Evolutionary conservation across 2,329 filamentous ascomycete species (phyloP).

Genomic region (Diaporthe sp.): DNA sequence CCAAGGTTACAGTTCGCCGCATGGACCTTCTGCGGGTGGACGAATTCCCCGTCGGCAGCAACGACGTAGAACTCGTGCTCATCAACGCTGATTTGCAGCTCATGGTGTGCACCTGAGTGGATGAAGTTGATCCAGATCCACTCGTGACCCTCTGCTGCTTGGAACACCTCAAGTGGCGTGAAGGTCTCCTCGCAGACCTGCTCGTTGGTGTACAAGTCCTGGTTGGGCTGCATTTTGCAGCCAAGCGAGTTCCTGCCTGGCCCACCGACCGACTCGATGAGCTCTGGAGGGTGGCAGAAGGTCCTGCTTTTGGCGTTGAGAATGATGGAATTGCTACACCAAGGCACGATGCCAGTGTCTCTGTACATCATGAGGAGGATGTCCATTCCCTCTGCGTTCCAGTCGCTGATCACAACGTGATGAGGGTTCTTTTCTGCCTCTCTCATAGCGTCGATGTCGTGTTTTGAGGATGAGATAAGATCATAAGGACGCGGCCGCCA

Average conservation of each 20-base stretch:
- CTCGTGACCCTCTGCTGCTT: slow-evolving; percentile 34
- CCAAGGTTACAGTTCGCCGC: slow-evolving; percentile 43
- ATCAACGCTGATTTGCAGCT: slow-evolving; percentile 42
- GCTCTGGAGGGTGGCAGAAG: slow-evolving; percentile 38
- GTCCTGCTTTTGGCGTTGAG: slow-evolving; percentile 41
- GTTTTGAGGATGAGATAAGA: slow-evolving; percentile 37
- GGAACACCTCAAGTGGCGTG: slow-evolving; percentile 39
- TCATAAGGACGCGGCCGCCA: slow-evolving; percentile 42
- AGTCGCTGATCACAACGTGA: slow-evolving; percentile 43
- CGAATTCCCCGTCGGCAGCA: slow-evolving; percentile 43
- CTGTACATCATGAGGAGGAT: slow-evolving; percentile 43
- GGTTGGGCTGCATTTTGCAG: slow-evolving; percentile 34
- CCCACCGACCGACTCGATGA: slow-evolving; percentile 38
- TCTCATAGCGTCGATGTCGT: slow-evolving; percentile 37
- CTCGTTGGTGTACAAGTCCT: slow-evolving; percentile 37
- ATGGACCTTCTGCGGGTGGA: slow-evolving; percentile 42
- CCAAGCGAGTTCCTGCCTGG: slow-evolving; percentile 39
- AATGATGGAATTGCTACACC: slow-evolving; percentile 42
- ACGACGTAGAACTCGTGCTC: slow-evolving; percentile 44
- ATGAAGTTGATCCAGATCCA: slow-evolving; percentile 44
- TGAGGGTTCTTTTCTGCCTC: slow-evolving; percentile 40
- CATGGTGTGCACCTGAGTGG: slow-evolving; percentile 42
- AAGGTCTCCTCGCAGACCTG: slow-evolving; percentile 40
- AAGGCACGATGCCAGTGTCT: slow-evolving; percentile 41
- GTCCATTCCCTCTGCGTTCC: slow-evolving; percentile 43